A percentile compares a stretch with the other conserved stretches of the same genome.
phyloP scores from a whole-genome alignment of 2,329 filamentous ascomycete genomes.

The Colletotrichum tropicale region DNA sequence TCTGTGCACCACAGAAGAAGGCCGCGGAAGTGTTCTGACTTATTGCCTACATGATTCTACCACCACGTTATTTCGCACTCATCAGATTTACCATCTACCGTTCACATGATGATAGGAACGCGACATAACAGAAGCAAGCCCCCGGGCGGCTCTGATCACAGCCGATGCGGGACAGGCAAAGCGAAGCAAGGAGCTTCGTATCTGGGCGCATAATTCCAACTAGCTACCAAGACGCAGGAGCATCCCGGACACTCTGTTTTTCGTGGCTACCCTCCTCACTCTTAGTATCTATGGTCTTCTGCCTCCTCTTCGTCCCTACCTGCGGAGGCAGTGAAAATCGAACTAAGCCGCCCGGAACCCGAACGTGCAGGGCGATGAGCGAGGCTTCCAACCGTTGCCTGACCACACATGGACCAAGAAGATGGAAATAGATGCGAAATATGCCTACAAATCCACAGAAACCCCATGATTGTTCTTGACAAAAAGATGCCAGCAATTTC shows the following conservation, averaged over 20 bases:
- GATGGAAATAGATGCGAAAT: not conserved
- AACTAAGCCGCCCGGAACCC: not conserved
- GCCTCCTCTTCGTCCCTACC: not conserved
- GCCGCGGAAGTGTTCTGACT: not conserved
- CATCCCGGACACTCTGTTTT: not conserved
- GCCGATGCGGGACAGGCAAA: not conserved
- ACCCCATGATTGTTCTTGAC: not conserved
- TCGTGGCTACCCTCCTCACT: not conserved
- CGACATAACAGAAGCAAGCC: not conserved
- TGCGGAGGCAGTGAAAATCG: not conserved
- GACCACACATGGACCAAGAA: not conserved
- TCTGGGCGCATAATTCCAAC: not conserved
- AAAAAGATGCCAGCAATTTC: not conserved
- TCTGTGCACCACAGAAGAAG: not conserved
- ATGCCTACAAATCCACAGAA: not conserved
- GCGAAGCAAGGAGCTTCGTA: not conserved
- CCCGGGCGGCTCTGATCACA: not conserved
- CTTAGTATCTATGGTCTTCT: not conserved
- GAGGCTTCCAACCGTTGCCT: not conserved
- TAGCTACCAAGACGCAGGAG: not conserved
- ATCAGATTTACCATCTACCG: not conserved
- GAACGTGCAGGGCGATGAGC: not conserved
- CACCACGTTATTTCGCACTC: not conserved
- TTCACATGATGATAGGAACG: not conserved
- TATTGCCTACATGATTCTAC: not conserved